Conservation (phyloP, 2,329 filamentous ascomycete genomes). For the Colletotrichum magnum region DNA sequence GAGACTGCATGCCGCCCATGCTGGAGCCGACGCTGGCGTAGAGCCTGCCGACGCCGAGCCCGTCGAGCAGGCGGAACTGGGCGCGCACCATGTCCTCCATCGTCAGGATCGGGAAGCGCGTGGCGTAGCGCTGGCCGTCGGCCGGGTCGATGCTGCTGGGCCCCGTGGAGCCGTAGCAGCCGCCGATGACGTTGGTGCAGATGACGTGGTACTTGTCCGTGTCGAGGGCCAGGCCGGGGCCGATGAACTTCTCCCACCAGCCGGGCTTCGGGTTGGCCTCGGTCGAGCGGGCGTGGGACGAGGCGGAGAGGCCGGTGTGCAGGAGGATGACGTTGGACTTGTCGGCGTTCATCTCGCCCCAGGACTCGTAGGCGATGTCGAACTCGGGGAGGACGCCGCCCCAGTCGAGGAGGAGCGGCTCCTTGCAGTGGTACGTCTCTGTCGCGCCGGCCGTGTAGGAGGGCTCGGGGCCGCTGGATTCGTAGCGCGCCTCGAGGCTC, state of each 20-base stretch:
- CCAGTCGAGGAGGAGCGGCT: constrained; percentile 91
- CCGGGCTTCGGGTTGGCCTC: constrained; percentile 86
- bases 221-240: constrained; percentile 85
- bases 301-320: constrained; percentile 96
- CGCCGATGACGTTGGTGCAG: constrained; percentile 96
- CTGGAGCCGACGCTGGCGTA: constrained; percentile 95
- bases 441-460: constrained; percentile 94
- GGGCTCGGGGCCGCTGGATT: constrained; percentile 87
- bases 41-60: constrained; percentile 80
- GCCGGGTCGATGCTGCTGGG: constrained; percentile 90
- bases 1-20: constrained; percentile 98
- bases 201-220: constrained; percentile 94
- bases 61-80: constrained; percentile 90
- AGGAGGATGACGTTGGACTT: constrained; percentile 91
- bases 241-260: constrained; percentile 99
- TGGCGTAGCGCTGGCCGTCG: constrained; percentile 90
- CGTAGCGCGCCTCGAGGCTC: constrained; percentile 76
- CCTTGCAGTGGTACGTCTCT: constrained; percentile 78
- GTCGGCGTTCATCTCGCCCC: constrained; percentile 85
- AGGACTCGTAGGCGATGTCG: constrained; percentile 92
- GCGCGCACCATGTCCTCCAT: constrained; percentile 98
- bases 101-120: constrained; percentile 94
- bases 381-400: constrained; percentile 92
- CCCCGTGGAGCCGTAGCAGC: constrained; percentile 96
- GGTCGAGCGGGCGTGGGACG: constrained; percentile 97